These are phyloP conservation scores for Cyclocybe cylindracea DNA, from an alignment of 768 basidiomycete species.

Conservation along the genomic window DNA sequence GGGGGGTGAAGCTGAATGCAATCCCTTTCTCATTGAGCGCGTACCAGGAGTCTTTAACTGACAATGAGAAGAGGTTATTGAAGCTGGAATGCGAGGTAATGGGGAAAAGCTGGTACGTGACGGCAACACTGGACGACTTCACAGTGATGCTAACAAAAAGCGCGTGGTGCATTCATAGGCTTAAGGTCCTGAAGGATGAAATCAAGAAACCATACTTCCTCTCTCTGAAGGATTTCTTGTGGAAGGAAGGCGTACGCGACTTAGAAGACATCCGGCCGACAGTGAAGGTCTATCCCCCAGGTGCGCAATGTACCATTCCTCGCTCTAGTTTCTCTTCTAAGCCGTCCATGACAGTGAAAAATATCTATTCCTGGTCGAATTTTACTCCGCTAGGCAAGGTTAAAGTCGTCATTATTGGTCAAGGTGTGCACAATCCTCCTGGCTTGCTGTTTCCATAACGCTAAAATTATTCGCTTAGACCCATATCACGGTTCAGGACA, in stretches of 20 bases:
- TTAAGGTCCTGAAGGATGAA: slow-evolving; percentile 74
- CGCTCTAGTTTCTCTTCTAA: not conserved
- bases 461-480: slow-evolving; percentile 39
- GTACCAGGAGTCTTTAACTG: slow-evolving; percentile 53
- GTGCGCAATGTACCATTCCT: slow-evolving; percentile 42
- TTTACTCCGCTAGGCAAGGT: slow-evolving; percentile 81
- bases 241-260: slow-evolving; percentile 61
- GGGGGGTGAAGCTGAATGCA: slow-evolving; percentile 47
- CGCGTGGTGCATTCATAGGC: slow-evolving; percentile 40
- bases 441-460: not conserved
- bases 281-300: slow-evolving; percentile 74
- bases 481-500: slow-evolving; percentile 82
- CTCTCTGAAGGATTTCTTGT: slow-evolving; percentile 67
- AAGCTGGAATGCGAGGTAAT: slow-evolving; percentile 72
- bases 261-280: slow-evolving; percentile 43
- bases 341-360: slow-evolving; percentile 46
- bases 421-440: slow-evolving; percentile 35
- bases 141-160: not conserved
- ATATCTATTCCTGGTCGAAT: slow-evolving; percentile 92
- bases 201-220: slow-evolving; percentile 79
- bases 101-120: slow-evolving; percentile 69
- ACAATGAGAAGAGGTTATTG: slow-evolving; percentile 59
- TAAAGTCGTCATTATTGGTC: slow-evolving; percentile 86
- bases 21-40: slow-evolving; percentile 67
- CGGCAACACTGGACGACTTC: not conserved